These are phyloP conservation scores for Macrocybe gigantea DNA, from an alignment of 768 basidiomycete species.

Conservation along the genomic window DNA sequence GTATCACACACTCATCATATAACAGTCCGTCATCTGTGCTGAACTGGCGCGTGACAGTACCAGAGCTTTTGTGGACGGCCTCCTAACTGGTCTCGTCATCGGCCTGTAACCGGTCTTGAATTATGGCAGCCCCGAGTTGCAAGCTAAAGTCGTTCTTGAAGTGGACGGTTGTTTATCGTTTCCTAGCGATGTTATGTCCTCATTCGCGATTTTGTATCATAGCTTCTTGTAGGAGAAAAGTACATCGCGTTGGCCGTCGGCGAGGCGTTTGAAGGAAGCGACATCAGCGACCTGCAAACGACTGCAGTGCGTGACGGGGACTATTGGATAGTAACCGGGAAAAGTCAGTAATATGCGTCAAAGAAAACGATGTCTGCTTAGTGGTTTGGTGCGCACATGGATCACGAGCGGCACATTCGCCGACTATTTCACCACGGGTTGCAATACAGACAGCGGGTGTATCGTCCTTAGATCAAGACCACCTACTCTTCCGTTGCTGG, in stretches of 20 bases:
- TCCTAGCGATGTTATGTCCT: not conserved
- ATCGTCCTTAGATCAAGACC: conserved; percentile 85
- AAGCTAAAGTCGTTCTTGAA: conserved; percentile 65
- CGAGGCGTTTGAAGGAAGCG: conserved; percentile 90
- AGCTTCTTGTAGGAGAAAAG: conserved; percentile 66
- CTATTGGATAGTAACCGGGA: conserved; percentile 86
- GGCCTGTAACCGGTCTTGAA: conserved; percentile 89
- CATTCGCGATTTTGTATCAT: not conserved
- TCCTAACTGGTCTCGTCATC: conserved; percentile 78
- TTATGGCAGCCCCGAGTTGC: conserved; percentile 73
- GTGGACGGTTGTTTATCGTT: conserved; percentile 24
- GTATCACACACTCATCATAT: not conserved
- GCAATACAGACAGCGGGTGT: conserved; percentile 73
- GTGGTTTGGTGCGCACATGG: conserved; percentile 48
- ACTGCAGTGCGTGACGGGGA: conserved; percentile 83
- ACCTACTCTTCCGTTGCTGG: conserved; percentile 90
- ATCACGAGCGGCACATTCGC: conserved; percentile 85
- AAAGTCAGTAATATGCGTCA: conserved; percentile 44
- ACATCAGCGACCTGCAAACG: conserved; percentile 80
- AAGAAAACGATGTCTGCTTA: no score
- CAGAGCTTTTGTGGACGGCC: conserved; percentile 83
- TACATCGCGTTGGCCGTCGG: conserved; percentile 87
- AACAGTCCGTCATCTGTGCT: conserved; percentile 67
- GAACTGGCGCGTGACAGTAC: conserved; percentile 83
- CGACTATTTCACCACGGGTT: conserved; percentile 81